Base-by-base conservation (phyloP, 2,329 filamentous ascomycete species). In the Ceratocystis cacaofunesta region DNA sequence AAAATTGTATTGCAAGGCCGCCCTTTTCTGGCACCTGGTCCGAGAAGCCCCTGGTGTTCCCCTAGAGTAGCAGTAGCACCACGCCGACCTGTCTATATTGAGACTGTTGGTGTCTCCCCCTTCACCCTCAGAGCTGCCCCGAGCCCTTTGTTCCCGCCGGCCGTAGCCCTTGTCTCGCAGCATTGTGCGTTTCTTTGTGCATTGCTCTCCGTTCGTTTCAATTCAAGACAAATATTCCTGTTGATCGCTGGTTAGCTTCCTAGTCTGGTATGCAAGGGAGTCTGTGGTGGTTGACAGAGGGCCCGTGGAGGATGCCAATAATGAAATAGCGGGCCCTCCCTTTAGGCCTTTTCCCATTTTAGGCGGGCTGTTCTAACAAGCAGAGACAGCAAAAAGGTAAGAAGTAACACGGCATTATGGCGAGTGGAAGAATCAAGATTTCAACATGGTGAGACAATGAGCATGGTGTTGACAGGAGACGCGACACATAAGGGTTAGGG, bases 251-350 rank as follows among this genome's bases (percentile, higher is more conserved):
- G 15, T n/a, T 30, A 30, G 55, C 30, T 30, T 17, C n/a, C 25
- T 15, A 32, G 28, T 58, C 55, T 58, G 55, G 55, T 32, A 58
- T 58, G 28, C 15, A 58, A 58, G 55, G 55, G 55, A 58, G 55
- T 8, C 28, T 58, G 17, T 8, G 10, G 36, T 41, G 10, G 36
- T 41, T 12, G 36, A 41, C 3, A 41, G 36, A 52, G 22, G 19
- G 48, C 48, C 8, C 25, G 48, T 25, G 32, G 30, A 36, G 15
- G 28, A 58, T 58, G 55, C 55, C 55, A 58, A 58, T 58, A 36
- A 58, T 58, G 17, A 5, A 10, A 41, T 12, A 41, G 12, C 36
- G 4, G 36, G 10, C 32, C 32, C 55, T 25, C 55, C 55, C 55
- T 58, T 58, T 17, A 30, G 55, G 17, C 12, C 12, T 58, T 58